Evolutionary conservation across 495 filamentous ascomycete genomes (phyloP).

Genomic region (Alectoria sarmentosa): DNA sequence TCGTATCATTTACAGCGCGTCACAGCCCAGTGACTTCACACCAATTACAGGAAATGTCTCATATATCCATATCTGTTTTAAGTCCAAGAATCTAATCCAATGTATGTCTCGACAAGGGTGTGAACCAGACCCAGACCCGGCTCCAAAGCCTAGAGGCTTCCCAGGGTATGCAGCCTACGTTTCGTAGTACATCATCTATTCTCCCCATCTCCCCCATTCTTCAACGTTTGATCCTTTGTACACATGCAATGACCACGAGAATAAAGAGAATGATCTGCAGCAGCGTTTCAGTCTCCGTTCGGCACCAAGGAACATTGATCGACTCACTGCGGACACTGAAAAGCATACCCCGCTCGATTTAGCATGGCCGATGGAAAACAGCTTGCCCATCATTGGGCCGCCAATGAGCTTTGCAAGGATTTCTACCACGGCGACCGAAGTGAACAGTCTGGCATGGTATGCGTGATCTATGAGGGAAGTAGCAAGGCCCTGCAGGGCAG

Average conservation of each 20-base stretch:
- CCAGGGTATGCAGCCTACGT: neutral
- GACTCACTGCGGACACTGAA: conserved; percentile 14
- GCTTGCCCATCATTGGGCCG: conserved; percentile 17
- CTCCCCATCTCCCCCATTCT: neutral
- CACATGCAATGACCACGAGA: conserved; percentile 9
- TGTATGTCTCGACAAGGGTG: neutral
- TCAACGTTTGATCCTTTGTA: conserved; percentile 13
- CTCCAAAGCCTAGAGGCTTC: neutral
- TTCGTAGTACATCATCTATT: neutral
- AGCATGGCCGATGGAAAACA: conserved; percentile 21
- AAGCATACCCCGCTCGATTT: conserved; percentile 18
- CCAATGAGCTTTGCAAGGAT: conserved; percentile 22
- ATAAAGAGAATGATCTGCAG: conserved; percentile 9
- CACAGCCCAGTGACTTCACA: neutral
- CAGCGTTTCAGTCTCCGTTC: conserved; percentile 1
- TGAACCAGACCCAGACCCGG: neutral
- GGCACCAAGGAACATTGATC: neutral
- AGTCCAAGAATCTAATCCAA: neutral
- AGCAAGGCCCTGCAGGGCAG: conserved; percentile 21
- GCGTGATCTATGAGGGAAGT: conserved; percentile 18
- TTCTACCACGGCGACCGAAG: conserved; percentile 22
- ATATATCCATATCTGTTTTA: neutral
- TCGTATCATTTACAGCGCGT: neutral
- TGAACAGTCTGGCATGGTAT: conserved; percentile 22
- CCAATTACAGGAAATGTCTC: neutral